phyloP scores from a whole-genome alignment of 2,329 filamentous ascomycete genomes.

The Hymenoscyphus linearis region DNA sequence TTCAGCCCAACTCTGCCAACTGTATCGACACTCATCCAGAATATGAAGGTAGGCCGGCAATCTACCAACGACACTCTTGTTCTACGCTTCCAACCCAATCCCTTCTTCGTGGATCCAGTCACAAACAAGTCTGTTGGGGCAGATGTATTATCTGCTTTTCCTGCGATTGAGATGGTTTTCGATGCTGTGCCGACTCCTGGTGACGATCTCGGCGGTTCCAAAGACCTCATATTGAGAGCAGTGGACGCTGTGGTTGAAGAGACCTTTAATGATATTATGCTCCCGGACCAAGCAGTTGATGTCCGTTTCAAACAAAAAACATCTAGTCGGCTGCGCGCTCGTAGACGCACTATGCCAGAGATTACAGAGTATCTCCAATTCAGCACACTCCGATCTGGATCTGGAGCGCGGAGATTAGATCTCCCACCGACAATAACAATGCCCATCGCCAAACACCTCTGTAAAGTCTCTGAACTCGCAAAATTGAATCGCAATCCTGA shows the following conservation, averaged over 20 bases:
- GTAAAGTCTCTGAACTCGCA: constrained; percentile 10
- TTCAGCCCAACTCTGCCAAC: constrained; percentile 26
- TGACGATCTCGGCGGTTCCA: not conserved
- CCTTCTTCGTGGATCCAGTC: constrained; percentile 13
- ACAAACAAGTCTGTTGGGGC: constrained; percentile 13
- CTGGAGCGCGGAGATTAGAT: constrained; percentile 16
- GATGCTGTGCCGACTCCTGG: constrained; percentile 3
- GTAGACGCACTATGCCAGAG: constrained; percentile 5
- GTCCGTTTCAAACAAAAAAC: constrained; percentile 29
- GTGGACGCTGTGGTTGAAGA: constrained; percentile 24
- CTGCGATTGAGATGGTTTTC: constrained; percentile 29
- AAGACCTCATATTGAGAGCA: constrained; percentile 14
- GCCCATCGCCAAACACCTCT: constrained; percentile 26
- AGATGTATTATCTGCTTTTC: constrained; percentile 25
- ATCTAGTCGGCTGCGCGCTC: constrained; percentile 14
- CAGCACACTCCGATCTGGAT: constrained; percentile 17
- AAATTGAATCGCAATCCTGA: constrained; percentile 8
- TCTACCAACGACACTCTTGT: constrained; percentile 11
- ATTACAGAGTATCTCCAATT: constrained; percentile 21
- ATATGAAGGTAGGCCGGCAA: not conserved
- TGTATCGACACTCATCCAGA: constrained; percentile 17
- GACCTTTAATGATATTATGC: constrained; percentile 27
- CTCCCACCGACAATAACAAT: constrained; percentile 25
- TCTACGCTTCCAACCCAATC: constrained; percentile 29
- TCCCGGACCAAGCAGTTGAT: constrained; percentile 30